These are phyloP conservation scores for Aspergillus fumigatiaffinis DNA, from an alignment of 2,329 filamentous ascomycete species.

Conservation along the genomic window DNA sequence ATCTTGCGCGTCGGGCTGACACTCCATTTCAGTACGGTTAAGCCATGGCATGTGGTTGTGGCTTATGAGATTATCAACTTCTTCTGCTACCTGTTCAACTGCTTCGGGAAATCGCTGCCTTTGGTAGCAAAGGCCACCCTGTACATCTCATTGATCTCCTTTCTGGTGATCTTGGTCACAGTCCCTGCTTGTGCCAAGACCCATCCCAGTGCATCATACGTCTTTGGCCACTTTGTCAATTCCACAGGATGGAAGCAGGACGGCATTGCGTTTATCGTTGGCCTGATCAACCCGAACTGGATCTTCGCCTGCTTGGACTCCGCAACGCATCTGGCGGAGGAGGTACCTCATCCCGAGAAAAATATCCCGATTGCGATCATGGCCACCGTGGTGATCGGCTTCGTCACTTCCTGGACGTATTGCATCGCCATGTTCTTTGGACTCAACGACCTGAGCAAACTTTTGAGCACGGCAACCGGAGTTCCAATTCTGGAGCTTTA, in stretches of 20 bases:
- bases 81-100: conserved; percentile 49
- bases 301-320: conserved; percentile 49
- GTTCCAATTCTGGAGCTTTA: conserved; percentile 49
- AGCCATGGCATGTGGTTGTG: conserved; percentile 39
- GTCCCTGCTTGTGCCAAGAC: conserved; percentile 44
- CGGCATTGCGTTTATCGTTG: conserved; percentile 51
- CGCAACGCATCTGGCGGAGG: conserved; percentile 50
- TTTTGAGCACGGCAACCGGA: conserved; percentile 39
- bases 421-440: conserved; percentile 49
- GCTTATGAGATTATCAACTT: conserved; percentile 47
- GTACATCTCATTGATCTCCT: conserved; percentile 46
- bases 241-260: conserved; percentile 46
- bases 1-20: not conserved
- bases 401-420: conserved; percentile 48
- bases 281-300: conserved; percentile 51
- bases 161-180: conserved; percentile 47
- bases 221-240: conserved; percentile 52
- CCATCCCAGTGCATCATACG: conserved; percentile 45
- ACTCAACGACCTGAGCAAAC: conserved; percentile 41
- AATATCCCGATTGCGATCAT: conserved; percentile 51
- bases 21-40: conserved; percentile 18
- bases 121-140: conserved; percentile 41
- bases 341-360: conserved; percentile 45
- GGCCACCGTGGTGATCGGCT: conserved; percentile 47
- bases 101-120: conserved; percentile 33